A percentile compares a stretch with the other conserved stretches of the same genome.
Conservation (phyloP, 352 stramenopile genomes). For the Pythium chondricola region DNA sequence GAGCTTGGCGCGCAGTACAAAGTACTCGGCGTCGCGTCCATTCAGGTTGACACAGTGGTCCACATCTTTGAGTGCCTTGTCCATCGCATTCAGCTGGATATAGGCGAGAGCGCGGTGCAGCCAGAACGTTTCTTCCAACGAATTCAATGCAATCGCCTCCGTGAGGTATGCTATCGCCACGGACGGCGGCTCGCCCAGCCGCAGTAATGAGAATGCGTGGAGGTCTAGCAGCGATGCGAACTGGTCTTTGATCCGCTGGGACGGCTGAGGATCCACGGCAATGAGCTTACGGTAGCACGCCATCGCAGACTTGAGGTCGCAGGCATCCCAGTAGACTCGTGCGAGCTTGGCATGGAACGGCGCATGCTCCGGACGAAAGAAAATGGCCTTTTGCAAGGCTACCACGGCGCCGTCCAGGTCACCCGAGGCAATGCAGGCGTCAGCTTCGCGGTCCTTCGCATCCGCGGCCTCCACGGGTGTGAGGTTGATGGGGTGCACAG, state of each 20-base stretch:
- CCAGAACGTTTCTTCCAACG: constrained; percentile 68
- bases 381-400: constrained; percentile 72
- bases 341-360: constrained; percentile 60
- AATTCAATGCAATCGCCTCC: constrained; percentile 70
- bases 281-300: constrained; percentile 75
- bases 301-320: constrained; percentile 77
- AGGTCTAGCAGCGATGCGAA: constrained; percentile 69
- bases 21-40: constrained; percentile 69
- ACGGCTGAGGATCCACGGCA: constrained; percentile 39
- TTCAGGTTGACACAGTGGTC: constrained; percentile 82
- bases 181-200: constrained; percentile 38
- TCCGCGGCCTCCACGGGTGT: constrained; percentile 44
- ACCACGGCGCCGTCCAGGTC: constrained; percentile 45
- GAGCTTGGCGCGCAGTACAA: constrained; percentile 74
- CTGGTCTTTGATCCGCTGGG: constrained; percentile 68
- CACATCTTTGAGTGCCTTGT: constrained; percentile 70
- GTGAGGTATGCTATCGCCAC: constrained; percentile 63
- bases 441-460: constrained; percentile 40
- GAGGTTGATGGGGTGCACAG: constrained; percentile 27
- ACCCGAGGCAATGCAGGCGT: constrained; percentile 20
- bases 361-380: constrained; percentile 46
- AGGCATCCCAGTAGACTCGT: constrained; percentile 64
- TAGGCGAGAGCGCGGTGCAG: constrained; percentile 67
- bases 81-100: constrained; percentile 49
- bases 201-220: constrained; percentile 64